These are phyloP conservation scores for Cladorrhinum sp. DNA, from an alignment of 2,329 filamentous ascomycete genomes.

Conservation along the genomic window DNA sequence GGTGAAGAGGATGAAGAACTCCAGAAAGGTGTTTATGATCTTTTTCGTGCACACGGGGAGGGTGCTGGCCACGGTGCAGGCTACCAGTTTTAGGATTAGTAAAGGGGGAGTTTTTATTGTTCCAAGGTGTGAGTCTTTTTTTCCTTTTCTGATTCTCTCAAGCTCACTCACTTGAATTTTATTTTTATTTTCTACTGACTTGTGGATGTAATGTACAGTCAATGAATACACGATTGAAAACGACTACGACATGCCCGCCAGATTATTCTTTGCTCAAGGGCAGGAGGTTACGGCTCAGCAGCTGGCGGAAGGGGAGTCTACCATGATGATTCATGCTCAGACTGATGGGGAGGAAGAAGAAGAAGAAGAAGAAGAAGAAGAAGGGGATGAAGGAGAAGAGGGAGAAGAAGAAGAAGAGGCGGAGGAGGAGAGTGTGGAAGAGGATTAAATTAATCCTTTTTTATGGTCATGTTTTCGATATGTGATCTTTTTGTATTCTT, in stretches of 20 bases:
- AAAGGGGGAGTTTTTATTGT: conserved; percentile 93
- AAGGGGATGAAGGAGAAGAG: conserved; percentile 18
- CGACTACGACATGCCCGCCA: conserved; percentile 66
- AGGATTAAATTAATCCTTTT: background rate
- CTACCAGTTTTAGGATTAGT: conserved; percentile 74
- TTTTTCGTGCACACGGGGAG: conserved; percentile 87
- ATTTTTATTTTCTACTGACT: conserved; percentile 12
- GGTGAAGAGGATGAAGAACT: conserved; percentile 87
- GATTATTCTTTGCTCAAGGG: conserved; percentile 90
- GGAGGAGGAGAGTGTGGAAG: conserved; percentile 16
- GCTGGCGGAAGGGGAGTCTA: background rate
- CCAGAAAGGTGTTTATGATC: conserved; percentile 92
- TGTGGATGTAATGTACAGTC: conserved; percentile 49
- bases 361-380: conserved; percentile 8
- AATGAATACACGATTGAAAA: conserved; percentile 94
- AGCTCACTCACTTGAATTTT: too few species aligned
- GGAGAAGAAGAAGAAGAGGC: conserved; percentile 11
- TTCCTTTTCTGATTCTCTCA: background rate
- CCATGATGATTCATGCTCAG: conserved; percentile 20
- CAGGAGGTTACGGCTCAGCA: conserved; percentile 50
- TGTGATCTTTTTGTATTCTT: background rate
- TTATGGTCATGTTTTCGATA: background rate
- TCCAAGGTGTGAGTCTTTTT: conserved; percentile 71
- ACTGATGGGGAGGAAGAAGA: conserved; percentile 23
- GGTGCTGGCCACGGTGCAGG: conserved; percentile 74